Conservation (phyloP, 257 asterid genomes). For the Nicotiana tomentosiformis region DNA sequence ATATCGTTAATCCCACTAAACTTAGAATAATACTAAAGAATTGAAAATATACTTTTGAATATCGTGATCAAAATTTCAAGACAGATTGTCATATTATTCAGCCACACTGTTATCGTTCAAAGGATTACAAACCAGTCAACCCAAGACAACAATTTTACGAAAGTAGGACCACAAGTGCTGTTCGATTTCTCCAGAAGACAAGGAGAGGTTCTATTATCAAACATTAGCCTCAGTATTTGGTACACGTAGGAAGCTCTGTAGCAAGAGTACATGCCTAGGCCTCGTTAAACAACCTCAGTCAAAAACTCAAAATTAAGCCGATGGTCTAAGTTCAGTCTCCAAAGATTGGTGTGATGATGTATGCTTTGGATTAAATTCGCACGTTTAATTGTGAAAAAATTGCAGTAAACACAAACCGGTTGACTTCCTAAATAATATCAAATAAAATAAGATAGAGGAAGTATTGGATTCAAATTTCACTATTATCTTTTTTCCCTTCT, state of each 20-base stretch:
- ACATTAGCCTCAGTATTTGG: background rate
- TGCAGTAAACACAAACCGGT: too few species aligned
- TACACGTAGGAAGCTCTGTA: background rate
- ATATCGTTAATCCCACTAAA: background rate
- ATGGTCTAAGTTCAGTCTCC: too few species aligned
- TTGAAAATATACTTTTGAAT: background rate
- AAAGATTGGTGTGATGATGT: too few species aligned
- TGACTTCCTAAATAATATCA: too few species aligned
- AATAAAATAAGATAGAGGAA: too few species aligned
- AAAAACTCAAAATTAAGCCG: too few species aligned
- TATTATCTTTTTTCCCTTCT: background rate
- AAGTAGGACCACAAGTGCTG: background rate
- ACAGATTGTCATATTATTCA: constrained; percentile 7
- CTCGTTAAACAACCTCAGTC: too few species aligned
- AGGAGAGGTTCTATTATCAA: background rate
- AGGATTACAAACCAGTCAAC: constrained; percentile 5
- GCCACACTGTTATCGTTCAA: constrained; percentile 1
- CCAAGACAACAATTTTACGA: background rate
- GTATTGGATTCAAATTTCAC: background rate
- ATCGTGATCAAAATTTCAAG: background rate
- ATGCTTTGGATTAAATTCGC: too few species aligned
- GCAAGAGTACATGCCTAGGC: too few species aligned
- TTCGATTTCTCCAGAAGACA: constrained; percentile 6
- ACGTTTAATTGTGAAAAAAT: too few species aligned
- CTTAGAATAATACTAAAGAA: background rate